phyloP scores from a whole-genome alignment of 345 rosid species.

The Populus alba region DNA sequence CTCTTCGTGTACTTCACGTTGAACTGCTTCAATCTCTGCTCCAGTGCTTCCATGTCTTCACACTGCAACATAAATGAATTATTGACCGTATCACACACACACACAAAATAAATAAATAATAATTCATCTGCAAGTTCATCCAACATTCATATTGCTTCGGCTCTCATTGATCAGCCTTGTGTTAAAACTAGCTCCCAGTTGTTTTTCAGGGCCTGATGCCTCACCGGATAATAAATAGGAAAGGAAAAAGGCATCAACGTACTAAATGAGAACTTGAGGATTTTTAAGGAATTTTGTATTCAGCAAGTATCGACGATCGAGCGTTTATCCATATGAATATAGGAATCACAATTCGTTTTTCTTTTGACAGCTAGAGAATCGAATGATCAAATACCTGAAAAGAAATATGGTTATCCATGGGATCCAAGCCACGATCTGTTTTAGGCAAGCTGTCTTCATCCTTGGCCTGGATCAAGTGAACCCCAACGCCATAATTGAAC shows the following conservation, averaged over 20 bases:
- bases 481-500: conserved; percentile 69
- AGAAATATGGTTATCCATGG: conserved; percentile 74
- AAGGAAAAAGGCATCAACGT: no score
- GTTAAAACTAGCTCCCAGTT: no score
- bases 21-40: conserved; percentile 44
- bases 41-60: conserved; percentile 50
- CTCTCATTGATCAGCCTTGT: no score
- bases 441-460: conserved; percentile 46
- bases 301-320: no score
- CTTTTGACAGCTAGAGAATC: no score
- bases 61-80: conserved; percentile 22
- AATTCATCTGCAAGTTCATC: background rate
- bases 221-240: no score
- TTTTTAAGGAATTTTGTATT: no score
- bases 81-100: background rate
- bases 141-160: no score
- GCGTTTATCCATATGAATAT: no score
- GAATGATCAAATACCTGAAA: conserved; percentile 42
- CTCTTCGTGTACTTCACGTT: conserved; percentile 50
- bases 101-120: background rate
- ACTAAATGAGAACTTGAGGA: no score
- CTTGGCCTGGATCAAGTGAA: conserved; percentile 55
- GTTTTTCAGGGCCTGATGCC: no score
- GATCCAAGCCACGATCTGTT: conserved; percentile 32
- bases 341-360: no score